Base-by-base conservation (phyloP, 495 filamentous ascomycete species). In the Tricharina praecox region DNA sequence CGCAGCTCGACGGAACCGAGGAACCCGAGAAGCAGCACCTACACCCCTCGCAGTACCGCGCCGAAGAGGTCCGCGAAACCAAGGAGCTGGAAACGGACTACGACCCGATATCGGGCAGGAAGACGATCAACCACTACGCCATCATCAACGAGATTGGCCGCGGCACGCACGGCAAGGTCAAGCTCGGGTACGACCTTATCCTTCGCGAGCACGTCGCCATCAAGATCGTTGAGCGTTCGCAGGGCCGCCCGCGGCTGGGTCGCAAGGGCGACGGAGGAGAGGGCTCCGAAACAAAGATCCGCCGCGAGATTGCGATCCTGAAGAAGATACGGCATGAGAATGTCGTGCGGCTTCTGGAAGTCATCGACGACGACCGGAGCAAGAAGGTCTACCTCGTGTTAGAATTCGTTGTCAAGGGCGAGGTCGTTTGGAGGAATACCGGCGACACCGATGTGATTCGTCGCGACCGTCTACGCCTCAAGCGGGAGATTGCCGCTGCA, bases 371-470 rank as follows among this genome's bases (percentile, higher is more conserved):
- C 61, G 85, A 87, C 1, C 81, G 84, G 53, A 72, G 80, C 48
- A 88, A 90, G 67, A 99, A 99, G 65, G 92, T 99, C 47, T 96
- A 99, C 65, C 83, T 99, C 63, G 84, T 95, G 18, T 68, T 99
- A 33, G 90, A 99, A 61, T 87, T 82, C 62, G 85, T 95, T 50
- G 82, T 93, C 58, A 73, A 83, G 19, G 87, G 90, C 39, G 92
- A 99, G 63, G 83, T 99, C 26, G 69, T 82, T 18, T 99, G 90
- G 90, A 75, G 88, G 32, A 85, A 79, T 59, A 79, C 82, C 58
- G 87, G 82, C 2, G 65, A 81, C 3, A 78, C 77, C 41, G 78
- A 85, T 53, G 79, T 95, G 48, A 79, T 82, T 49, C 67, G 75
- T 9, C 76, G 86, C 49, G 92, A 99, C 62, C 82, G 82, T 45